Evolutionary conservation across 345 rosid species (phyloP).

Genomic region (Theobroma cacao): DNA sequence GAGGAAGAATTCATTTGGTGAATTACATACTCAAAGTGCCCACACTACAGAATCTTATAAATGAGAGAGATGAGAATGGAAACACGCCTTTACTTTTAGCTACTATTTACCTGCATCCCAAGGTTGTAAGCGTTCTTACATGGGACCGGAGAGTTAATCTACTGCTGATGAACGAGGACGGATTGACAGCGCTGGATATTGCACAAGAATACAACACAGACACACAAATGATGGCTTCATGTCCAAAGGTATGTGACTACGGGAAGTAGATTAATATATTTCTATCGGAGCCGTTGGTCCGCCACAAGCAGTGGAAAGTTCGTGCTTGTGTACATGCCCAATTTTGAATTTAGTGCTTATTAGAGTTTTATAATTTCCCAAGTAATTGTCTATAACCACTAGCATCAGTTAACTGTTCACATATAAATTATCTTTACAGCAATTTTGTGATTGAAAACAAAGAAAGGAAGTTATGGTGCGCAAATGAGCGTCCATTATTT

Average conservation of each 20-base stretch:
- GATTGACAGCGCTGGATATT: neutral
- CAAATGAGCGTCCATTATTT: neutral
- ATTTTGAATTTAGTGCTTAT: too few species aligned
- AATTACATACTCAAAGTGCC: neutral
- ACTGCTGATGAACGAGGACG: neutral
- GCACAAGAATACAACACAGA: neutral
- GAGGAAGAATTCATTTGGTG: neutral
- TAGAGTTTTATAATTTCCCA: too few species aligned
- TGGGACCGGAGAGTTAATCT: neutral
- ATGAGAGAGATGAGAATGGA: neutral
- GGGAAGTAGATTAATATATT: neutral
- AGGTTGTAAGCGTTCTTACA: neutral
- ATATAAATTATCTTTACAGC: neutral
- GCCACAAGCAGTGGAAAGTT: neutral
- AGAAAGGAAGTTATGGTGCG: neutral
- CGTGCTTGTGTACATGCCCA: neutral
- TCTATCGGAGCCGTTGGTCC: neutral
- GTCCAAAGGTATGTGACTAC: neutral
- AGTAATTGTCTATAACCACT: too few species aligned
- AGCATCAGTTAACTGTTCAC: too few species aligned
- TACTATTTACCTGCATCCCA: neutral
- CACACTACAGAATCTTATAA: neutral
- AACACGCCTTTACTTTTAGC: conserved; percentile 1
- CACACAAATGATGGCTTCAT: neutral
- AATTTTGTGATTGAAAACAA: neutral